Evolutionary conservation across 78 protist genomes (phyloP).

Genomic region (Planoprotostelium fungivorum): DNA sequence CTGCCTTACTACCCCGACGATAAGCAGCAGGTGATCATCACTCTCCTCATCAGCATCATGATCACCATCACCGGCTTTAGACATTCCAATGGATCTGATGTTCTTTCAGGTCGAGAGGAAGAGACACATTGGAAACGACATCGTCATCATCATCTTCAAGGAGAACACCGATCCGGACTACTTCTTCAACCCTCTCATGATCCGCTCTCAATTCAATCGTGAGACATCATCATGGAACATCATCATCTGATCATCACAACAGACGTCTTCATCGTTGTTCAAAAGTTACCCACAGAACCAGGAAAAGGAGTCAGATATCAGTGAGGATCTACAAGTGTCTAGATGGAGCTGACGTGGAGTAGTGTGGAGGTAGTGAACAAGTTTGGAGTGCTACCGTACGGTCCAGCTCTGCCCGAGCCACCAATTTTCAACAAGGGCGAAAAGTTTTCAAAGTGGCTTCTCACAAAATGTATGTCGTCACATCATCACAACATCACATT

Average conservation of each 20-base stretch:
- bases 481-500: background rate
- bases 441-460: background rate
- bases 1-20: slow-evolving; percentile 32
- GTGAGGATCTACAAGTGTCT: background rate
- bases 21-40: slow-evolving; percentile 21
- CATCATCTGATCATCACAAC: background rate
- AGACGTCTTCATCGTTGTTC: background rate
- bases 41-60: no score
- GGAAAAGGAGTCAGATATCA: background rate
- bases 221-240: background rate
- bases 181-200: slow-evolving; percentile 41
- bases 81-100: background rate
- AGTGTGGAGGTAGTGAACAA: background rate
- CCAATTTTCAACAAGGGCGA: background rate
- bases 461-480: background rate
- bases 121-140: slow-evolving; percentile 75
- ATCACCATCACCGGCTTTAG: no score
- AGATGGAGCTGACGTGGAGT: background rate
- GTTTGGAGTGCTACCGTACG: background rate
- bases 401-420: background rate
- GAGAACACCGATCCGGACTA: slow-evolving; percentile 31
- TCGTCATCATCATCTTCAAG: slow-evolving; percentile 59
- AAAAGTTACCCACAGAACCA: background rate
- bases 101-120: slow-evolving; percentile 60
- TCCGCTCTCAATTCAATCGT: slow-evolving; percentile 66